Evolutionary conservation across 2,329 filamentous ascomycete genomes (phyloP).

Genomic region (Niveomyces coronatus): DNA sequence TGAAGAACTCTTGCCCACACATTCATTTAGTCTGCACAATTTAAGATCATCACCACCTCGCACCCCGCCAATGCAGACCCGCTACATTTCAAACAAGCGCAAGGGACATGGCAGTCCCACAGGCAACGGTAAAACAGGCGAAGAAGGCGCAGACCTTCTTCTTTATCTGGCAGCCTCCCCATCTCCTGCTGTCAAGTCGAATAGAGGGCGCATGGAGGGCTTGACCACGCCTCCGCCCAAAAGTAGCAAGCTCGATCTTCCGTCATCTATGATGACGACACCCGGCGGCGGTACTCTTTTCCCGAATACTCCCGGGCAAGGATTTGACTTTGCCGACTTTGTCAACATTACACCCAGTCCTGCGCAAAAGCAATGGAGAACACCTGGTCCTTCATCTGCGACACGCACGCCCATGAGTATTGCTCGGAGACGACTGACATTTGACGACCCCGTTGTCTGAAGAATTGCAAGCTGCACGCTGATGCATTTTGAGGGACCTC

Average conservation of each 20-base stretch:
- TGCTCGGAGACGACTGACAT: conserved; percentile 68
- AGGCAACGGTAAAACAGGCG: conserved; percentile 47
- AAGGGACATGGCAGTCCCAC: conserved; percentile 36
- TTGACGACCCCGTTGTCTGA: conserved; percentile 59
- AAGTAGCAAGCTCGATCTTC: conserved; percentile 55
- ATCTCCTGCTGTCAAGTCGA: conserved; percentile 59
- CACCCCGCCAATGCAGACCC: conserved; percentile 62
- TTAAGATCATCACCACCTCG: conserved; percentile 72
- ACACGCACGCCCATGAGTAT: conserved; percentile 52
- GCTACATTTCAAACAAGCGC: conserved; percentile 35
- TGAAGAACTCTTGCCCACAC: conserved; percentile 66
- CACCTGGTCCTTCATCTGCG: conserved; percentile 48
- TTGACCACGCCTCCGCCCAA: conserved; percentile 69
- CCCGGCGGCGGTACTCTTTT: conserved; percentile 60
- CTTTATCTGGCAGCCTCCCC: conserved; percentile 86
- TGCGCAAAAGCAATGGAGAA: conserved; percentile 82
- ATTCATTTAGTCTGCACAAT: conserved; percentile 58
- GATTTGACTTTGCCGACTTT: conserved; percentile 92
- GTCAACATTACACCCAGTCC: conserved; percentile 96
- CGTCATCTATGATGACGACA: conserved; percentile 83
- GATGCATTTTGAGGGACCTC: conserved; percentile 8
- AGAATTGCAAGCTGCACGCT: not conserved
- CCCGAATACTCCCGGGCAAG: conserved; percentile 69
- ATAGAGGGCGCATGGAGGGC: conserved; percentile 50
- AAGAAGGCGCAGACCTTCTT: conserved; percentile 73